phyloP scores from a whole-genome alignment of 2,329 filamentous ascomycete species.

The Aspergillus fumigatiaffinis region DNA sequence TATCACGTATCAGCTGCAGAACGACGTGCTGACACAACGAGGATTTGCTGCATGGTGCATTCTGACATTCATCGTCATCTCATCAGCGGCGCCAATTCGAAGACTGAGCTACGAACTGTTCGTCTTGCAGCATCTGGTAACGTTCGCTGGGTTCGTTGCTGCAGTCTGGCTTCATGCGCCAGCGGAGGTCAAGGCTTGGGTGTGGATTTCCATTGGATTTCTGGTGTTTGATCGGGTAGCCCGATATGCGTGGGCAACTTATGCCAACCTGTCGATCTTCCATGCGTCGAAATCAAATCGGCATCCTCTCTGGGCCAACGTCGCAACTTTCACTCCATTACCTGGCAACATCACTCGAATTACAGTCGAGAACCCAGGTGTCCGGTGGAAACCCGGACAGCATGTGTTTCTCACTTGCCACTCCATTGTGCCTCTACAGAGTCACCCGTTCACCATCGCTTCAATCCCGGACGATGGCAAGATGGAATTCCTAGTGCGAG shows the following conservation, averaged over 20 bases:
- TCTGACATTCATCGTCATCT: conserved; percentile 49
- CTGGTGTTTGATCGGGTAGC: conserved; percentile 43
- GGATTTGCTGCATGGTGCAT: conserved; percentile 53
- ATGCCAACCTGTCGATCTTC: conserved; percentile 41
- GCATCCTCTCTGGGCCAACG: conserved; percentile 35
- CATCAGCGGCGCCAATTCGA: conserved; percentile 49
- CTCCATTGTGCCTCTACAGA: conserved; percentile 54
- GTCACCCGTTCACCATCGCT: conserved; percentile 62
- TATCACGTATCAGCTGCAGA: conserved; percentile 45
- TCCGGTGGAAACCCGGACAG: conserved; percentile 60
- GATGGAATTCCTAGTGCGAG: conserved; percentile 55
- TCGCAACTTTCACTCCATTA: conserved; percentile 47
- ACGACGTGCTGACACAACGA: conserved; percentile 47
- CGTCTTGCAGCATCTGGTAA: conserved; percentile 52
- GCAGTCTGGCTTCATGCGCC: conserved; percentile 49
- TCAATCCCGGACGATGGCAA: conserved; percentile 53
- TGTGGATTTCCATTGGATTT: conserved; percentile 48
- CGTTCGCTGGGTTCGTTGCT: conserved; percentile 47
- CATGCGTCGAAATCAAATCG: conserved; percentile 22
- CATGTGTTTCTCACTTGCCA: conserved; percentile 61
- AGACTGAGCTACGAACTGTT: conserved; percentile 52
- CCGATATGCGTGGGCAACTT: conserved; percentile 34
- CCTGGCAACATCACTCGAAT: conserved; percentile 55
- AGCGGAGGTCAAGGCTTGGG: conserved; percentile 39
- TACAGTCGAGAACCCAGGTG: conserved; percentile 51